Conservation (phyloP, 352 stramenopile genomes). For the Pythium aristosporum region DNA sequence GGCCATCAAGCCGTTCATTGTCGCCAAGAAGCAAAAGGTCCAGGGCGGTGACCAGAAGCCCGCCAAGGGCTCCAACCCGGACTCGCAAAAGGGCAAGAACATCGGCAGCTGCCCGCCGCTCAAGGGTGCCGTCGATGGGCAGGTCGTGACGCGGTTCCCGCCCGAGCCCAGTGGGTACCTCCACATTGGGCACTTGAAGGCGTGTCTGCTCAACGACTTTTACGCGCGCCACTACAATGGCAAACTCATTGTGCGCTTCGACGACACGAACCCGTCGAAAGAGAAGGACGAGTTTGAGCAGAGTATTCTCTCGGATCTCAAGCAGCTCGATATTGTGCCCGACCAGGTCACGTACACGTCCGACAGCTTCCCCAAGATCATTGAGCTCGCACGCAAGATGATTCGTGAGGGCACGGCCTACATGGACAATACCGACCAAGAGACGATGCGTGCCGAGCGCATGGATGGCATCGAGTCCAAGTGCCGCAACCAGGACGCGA, state of each 20-base stretch:
- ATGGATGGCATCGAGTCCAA: conserved; percentile 92
- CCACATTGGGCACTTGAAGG: conserved; percentile 99
- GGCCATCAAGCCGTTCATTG: conserved; percentile 36
- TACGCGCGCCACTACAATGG: conserved; percentile 98
- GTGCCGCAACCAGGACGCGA: conserved; percentile 82
- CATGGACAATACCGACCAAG: conserved; percentile 99
- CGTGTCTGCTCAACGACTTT: conserved; percentile 99
- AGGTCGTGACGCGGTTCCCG: conserved; percentile 98
- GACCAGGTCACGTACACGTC: conserved; percentile 95
- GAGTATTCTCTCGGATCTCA: conserved; percentile 91
- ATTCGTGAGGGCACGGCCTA: conserved; percentile 96
- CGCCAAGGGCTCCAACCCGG: conserved; percentile 20
- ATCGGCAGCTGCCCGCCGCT: conserved; percentile 91
- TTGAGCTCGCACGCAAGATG: conserved; percentile 92
- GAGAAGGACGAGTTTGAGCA: conserved; percentile 99
- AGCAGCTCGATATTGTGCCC: conserved; percentile 75
- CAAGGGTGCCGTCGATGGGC: conserved; percentile 92
- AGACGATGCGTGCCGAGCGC: conserved; percentile 96
- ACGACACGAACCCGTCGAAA: conserved; percentile 99
- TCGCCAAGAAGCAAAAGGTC: conserved; percentile 19
- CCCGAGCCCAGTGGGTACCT: conserved; percentile 98
- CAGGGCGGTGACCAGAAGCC: conserved; percentile 26
- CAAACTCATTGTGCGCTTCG: conserved; percentile 98
- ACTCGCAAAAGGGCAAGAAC: conserved; percentile 72
- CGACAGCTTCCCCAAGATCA: conserved; percentile 97